Percentiles rank a stretch among this genome's conserved stretches.
Conservation (phyloP, 2,329 filamentous ascomycete species). For the Ophiocordyceps sinensis region DNA sequence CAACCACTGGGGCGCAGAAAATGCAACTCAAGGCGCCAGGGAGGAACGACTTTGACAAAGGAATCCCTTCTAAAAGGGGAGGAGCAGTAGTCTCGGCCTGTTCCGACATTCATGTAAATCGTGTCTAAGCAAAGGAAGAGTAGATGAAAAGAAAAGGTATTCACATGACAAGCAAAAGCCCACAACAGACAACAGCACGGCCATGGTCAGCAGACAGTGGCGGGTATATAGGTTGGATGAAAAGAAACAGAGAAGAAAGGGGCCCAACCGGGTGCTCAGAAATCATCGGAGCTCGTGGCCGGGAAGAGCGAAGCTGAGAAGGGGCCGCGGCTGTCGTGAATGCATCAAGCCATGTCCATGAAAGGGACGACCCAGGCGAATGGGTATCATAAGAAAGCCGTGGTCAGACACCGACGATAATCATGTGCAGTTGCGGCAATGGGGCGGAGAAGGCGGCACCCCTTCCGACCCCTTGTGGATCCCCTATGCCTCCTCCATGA, state of each 20-base stretch:
- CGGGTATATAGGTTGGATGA: slow-evolving; percentile 1
- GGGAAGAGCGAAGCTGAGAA: no score
- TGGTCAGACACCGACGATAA: background rate
- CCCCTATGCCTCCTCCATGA: slow-evolving; percentile 42
- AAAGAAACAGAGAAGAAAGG: background rate
- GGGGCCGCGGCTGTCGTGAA: background rate
- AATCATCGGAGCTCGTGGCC: background rate
- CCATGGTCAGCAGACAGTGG: background rate
- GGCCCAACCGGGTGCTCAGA: background rate
- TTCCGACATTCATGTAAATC: background rate
- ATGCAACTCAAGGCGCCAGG: no score
- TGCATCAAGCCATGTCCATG: background rate
- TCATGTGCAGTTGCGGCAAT: background rate
- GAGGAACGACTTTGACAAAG: no score
- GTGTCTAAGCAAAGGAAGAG: background rate
- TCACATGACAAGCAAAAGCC: background rate
- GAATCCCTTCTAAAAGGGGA: no score
- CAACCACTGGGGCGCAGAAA: no score
- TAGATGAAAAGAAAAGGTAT: background rate
- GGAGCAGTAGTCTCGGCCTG: background rate
- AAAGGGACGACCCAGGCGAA: background rate
- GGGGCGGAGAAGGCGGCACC: background rate
- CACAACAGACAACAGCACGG: background rate
- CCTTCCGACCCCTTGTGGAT: no score
- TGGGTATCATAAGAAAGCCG: no score